Evolutionary conservation across 495 filamentous ascomycete genomes (phyloP).

Genomic region (Entonaema liquescens): DNA sequence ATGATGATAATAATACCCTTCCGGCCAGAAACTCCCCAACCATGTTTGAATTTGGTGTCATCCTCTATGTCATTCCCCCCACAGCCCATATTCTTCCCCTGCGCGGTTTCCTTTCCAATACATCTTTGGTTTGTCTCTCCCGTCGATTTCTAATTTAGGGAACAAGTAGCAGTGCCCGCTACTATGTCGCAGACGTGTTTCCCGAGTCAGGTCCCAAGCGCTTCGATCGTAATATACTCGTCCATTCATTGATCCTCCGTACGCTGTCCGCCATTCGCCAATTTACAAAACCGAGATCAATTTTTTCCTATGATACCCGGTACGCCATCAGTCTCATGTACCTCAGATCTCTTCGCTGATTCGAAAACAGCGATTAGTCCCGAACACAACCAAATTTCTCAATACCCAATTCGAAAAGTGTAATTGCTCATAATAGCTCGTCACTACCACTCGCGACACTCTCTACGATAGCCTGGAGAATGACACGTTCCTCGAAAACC

Average conservation of each 20-base stretch:
- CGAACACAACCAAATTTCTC: not conserved
- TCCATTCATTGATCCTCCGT: conserved; percentile 30
- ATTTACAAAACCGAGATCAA: conserved; percentile 1
- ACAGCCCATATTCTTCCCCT: not conserved
- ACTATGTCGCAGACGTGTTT: not conserved
- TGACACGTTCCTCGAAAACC: conserved; percentile 81
- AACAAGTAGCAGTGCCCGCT: not conserved
- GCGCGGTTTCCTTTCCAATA: not conserved
- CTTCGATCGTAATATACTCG: not conserved
- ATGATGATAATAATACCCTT: not conserved
- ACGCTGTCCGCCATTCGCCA: conserved; percentile 4
- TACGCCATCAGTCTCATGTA: not conserved
- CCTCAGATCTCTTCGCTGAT: not conserved
- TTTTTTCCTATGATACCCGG: not conserved
- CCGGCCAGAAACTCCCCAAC: conserved; percentile 24
- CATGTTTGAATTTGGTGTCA: conserved; percentile 21
- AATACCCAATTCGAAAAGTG: not conserved
- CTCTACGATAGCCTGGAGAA: conserved; percentile 78
- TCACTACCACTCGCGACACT: conserved; percentile 77
- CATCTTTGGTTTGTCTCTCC: not conserved
- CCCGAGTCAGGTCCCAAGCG: not conserved
- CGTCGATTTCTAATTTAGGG: not conserved
- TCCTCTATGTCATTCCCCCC: not conserved
- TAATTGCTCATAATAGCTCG: conserved; percentile 68
- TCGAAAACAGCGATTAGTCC: not conserved